Base-by-base conservation (phyloP, 1,139 yeast genomes). In the Debaryomycetaceae sp. region DNA sequence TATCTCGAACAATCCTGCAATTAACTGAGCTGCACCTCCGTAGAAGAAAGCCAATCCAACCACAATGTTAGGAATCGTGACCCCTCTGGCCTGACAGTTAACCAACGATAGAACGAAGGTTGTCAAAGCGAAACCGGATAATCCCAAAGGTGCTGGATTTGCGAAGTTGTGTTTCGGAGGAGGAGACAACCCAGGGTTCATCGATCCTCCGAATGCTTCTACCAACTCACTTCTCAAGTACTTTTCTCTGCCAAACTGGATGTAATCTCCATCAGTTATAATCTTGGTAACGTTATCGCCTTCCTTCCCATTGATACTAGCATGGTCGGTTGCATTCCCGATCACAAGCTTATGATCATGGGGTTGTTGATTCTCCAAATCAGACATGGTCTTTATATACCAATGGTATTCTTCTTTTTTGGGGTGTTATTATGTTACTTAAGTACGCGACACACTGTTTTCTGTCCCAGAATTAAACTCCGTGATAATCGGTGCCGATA, bases 101-200 rank as follows among this genome's bases (percentile, higher is more conserved):
- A 65, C 67, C 56, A 89, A 65, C 4, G 91, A 81, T 35, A 88
- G 70, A 11, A 87, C 87, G 61, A 89, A 86, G 5, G 95, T 86
- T 15, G 95, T 86, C 50, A 87, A 69, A 6, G 95, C 95, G 57
- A 89, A 88, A 4, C 87, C 94, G 37, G 81, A 75, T 47, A 89
- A 71, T 11, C 96, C 96, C 41, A 89, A 70, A 2, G 96, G 96
- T 37, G 94, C 87, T 34, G 96, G 95, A 61, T 88, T 88, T 45
- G 85, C 96, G 59, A 87, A 82, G 61, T 81, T 75, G 60, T 85
- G 79, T 37, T 75, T 70, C 26, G 95, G 81, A 31, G 86, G 79
- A 30, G 81, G 78, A 17, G 78, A 55, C 43, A 73, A 65, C 56
- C 87, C 88, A 15, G 89, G 82, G 52, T 78, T 80, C 59, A 82